Evolutionary conservation across 2,329 filamentous ascomycete genomes (phyloP), one percentile per base, ranked within the genome.

Genomic region (Colletotrichum lini): DNA sequence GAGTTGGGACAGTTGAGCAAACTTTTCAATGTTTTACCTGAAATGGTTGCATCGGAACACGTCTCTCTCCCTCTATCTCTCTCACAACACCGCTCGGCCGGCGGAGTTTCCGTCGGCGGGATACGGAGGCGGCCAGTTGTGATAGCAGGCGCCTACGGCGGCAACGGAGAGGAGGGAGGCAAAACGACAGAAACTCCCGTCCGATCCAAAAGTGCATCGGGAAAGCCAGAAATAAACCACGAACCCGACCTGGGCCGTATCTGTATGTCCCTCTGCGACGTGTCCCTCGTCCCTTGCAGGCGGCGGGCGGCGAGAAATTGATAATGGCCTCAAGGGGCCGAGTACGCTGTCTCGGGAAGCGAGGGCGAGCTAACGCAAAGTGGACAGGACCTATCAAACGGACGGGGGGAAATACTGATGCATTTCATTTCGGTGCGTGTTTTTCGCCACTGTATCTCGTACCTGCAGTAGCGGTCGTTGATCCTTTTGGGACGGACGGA

Each of bases 381-480:
- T 26, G 68, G 52, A 71, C 65, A 63, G 61, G 42, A 40, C 30
- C 5, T 30, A 8, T 16, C 21, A 35, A 45, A 57, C 47, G n/a
- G 15, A 50, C 54, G 50, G 50, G 10, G 50, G 50, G 10, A 21
- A 45, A 60, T 13, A 26, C 50, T 38, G 21, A 59, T 38, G 30
- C 45, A 12, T 42, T 67, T 40, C 26, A 50, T 50, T 30, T 30
- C 30, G 30, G 8, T 30, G 30, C 30, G 30, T 30, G 6, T 30
- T 30, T 30, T 21, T 52, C 52, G 52, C 30, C 52, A n/a, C 13
- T 15, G 61, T 2, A 30, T 7, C 9, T 30, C 30, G 30, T 72
- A 57, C 63, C 68, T 67, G 67, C 70, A 73, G 67, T 67, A 72
- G 40, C 47, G 62, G 52, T 50, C 6, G 52, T 62, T 50, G 23